Percentiles rank a stretch among this genome's conserved stretches.
These are phyloP conservation scores for Harringtonia aguacate DNA, from an alignment of 2,329 filamentous ascomycete species.

Conservation along the genomic window DNA sequence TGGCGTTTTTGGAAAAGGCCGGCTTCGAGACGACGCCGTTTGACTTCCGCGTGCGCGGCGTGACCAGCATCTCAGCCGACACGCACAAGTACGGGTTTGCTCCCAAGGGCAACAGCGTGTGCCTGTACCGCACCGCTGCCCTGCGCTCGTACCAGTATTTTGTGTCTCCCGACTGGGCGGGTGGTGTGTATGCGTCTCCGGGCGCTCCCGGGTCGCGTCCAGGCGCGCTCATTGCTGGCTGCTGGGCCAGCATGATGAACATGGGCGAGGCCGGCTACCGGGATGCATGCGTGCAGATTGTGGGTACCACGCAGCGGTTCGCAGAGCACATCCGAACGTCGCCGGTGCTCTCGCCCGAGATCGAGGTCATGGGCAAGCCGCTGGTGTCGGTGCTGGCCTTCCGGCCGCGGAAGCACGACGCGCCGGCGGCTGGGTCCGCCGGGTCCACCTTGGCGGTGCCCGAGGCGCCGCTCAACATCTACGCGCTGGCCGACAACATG, in stretches of 20 bases:
- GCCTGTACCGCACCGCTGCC: constrained; percentile 73
- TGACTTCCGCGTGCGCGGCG: constrained; percentile 88
- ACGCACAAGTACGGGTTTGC: constrained; percentile 99
- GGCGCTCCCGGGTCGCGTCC: constrained; percentile 85
- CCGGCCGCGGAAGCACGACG: constrained; percentile 50
- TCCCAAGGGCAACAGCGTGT: constrained; percentile 90
- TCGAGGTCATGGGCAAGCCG: constrained; percentile 74
- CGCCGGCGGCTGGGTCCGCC: neutral
- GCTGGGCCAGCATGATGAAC: constrained; percentile 86
- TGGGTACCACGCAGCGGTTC: constrained; percentile 77
- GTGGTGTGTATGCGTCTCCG: constrained; percentile 90
- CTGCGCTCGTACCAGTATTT: constrained; percentile 93
- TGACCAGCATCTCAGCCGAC: constrained; percentile 91
- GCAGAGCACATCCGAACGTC: constrained; percentile 61
- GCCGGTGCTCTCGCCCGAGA: constrained; percentile 56
- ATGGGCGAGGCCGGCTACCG: constrained; percentile 85
- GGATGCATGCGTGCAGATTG: constrained; percentile 75
- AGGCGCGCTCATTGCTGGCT: constrained; percentile 87
- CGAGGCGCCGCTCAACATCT: constrained; percentile 65
- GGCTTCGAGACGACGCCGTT: constrained; percentile 83
- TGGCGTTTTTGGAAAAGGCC: constrained; percentile 86
- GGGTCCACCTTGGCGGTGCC: neutral
- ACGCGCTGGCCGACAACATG: constrained; percentile 90
- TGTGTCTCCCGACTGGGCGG: constrained; percentile 87
- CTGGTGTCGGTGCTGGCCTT: constrained; percentile 89